These are phyloP conservation scores for Eragrostis curvula DNA, from an alignment of 176 grass and related monocot genomes.

Conservation along the genomic window DNA sequence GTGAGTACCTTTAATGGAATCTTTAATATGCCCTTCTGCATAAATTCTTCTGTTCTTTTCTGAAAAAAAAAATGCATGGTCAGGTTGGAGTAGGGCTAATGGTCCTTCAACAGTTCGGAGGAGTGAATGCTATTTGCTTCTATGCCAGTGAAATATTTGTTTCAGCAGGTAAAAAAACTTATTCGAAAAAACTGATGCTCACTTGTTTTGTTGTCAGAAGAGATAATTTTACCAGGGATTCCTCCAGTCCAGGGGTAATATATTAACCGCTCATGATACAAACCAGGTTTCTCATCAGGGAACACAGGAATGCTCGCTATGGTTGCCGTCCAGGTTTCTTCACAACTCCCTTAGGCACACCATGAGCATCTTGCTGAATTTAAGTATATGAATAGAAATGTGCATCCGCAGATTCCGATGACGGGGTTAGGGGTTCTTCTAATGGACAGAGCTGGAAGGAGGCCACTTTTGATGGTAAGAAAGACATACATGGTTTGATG, in stretches of 20 bases:
- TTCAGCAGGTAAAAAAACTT: conserved; percentile 67
- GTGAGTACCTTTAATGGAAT: conserved; percentile 43
- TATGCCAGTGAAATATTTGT: conserved; percentile 95
- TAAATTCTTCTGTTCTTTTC: not conserved
- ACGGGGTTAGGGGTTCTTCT: conserved; percentile 72
- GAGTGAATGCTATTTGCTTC: conserved; percentile 86
- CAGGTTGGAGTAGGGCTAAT: conserved; percentile 91
- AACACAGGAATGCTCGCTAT: conserved; percentile 83
- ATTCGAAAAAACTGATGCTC: not conserved
- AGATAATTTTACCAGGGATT: not conserved
- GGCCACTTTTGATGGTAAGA: conserved; percentile 79
- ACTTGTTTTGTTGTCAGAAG: not conserved
- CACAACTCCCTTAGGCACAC: not conserved
- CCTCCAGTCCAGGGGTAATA: not conserved
- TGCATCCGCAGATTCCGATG: conserved; percentile 72
- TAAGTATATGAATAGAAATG: not conserved
- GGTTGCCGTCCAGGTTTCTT: conserved; percentile 70
- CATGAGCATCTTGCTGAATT: not conserved
- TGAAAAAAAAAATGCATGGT: not conserved
- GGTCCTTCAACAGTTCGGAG: conserved; percentile 88
- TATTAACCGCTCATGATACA: not conserved
- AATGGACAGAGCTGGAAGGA: conserved; percentile 85
- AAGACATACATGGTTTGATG: not conserved
- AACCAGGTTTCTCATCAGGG: conserved; percentile 80
- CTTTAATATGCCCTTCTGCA: not conserved